A percentile compares a stretch with the other conserved stretches of the same genome.
Evolutionary conservation across 352 stramenopile genomes (phyloP).

Genomic region (Phytophthora uliginosa): DNA sequence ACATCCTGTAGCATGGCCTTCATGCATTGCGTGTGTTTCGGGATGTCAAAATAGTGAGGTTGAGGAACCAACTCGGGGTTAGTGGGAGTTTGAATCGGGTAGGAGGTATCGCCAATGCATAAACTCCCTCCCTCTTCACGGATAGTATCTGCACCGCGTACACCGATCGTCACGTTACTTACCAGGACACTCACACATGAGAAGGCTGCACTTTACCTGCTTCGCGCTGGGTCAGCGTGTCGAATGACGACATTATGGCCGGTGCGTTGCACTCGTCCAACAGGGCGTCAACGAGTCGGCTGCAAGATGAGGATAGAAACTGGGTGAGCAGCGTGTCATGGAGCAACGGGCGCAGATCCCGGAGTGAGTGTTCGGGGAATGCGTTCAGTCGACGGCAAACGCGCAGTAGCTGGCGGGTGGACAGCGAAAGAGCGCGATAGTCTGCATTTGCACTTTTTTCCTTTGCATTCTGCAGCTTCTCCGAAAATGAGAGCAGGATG

Average conservation of each 20-base stretch:
- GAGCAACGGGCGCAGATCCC: constrained; percentile 71
- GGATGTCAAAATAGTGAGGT: constrained; percentile 93
- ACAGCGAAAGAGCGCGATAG: constrained; percentile 66
- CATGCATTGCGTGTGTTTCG: constrained; percentile 89
- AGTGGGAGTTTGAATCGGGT: constrained; percentile 56
- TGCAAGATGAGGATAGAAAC: constrained; percentile 72
- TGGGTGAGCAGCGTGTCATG: constrained; percentile 84
- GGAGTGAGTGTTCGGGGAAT: constrained; percentile 70
- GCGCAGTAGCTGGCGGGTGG: constrained; percentile 73
- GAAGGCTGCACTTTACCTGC: constrained; percentile 1
- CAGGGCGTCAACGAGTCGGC: constrained; percentile 57
- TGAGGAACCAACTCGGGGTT: constrained; percentile 90
- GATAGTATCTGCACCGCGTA: constrained; percentile 41
- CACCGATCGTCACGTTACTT: not conserved
- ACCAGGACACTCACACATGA: not conserved
- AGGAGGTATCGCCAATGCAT: constrained; percentile 73
- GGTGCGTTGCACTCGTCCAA: constrained; percentile 61
- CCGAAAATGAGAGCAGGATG: constrained; percentile 64
- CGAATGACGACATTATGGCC: not conserved
- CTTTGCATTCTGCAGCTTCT: constrained; percentile 58
- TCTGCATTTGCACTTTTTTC: constrained; percentile 54
- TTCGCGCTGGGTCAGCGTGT: not conserved
- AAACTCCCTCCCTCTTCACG: constrained; percentile 50
- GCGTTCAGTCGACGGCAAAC: constrained; percentile 74
- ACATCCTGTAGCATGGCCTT: constrained; percentile 90